Evolutionary conservation across 768 basidiomycete genomes (phyloP).

Genomic region (Mycena venus): DNA sequence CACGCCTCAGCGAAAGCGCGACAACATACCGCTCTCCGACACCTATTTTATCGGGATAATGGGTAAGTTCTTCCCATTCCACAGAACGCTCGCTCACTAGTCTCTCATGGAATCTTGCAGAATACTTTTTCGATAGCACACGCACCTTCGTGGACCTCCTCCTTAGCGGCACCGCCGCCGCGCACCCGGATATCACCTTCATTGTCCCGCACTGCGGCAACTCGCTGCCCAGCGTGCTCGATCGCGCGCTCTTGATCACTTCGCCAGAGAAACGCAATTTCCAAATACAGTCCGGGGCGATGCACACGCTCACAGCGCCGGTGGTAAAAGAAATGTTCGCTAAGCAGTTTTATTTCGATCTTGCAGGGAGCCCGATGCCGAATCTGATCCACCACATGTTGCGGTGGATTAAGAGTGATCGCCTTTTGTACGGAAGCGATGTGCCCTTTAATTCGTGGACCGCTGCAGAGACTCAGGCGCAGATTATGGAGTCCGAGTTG

Average conservation of each 20-base stretch:
- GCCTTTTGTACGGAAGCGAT: conserved; percentile 19
- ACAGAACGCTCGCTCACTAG: too few relatives aligned
- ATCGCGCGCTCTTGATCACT: background rate
- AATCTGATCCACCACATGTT: conserved; percentile 19
- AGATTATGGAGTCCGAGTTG: conserved; percentile 5
- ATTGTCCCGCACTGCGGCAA: conserved; percentile 24
- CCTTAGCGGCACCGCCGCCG: conserved; percentile 22
- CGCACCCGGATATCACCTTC: conserved; percentile 19
- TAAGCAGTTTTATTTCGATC: conserved; percentile 23
- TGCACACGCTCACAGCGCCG: background rate
- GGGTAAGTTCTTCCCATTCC: too few relatives aligned
- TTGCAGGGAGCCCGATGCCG: conserved; percentile 12
- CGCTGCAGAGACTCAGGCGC: background rate
- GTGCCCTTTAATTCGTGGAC: background rate
- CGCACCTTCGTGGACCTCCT: conserved; percentile 25
- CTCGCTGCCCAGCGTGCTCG: conserved; percentile 23
- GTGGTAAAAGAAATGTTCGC: conserved; percentile 16
- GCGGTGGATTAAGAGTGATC: background rate
- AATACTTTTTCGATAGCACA: conserved; percentile 26
- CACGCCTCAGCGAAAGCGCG: background rate
- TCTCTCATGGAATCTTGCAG: too few relatives aligned
- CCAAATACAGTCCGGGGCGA: background rate
- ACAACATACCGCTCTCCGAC: conserved; percentile 5
- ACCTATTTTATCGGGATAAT: conserved; percentile 13
- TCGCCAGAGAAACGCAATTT: too few relatives aligned